Percentiles rank a stretch among this genome's conserved stretches.
phyloP scores from a whole-genome alignment of 805 yeast species.

The Wickerhamomyces queroliae region DNA sequence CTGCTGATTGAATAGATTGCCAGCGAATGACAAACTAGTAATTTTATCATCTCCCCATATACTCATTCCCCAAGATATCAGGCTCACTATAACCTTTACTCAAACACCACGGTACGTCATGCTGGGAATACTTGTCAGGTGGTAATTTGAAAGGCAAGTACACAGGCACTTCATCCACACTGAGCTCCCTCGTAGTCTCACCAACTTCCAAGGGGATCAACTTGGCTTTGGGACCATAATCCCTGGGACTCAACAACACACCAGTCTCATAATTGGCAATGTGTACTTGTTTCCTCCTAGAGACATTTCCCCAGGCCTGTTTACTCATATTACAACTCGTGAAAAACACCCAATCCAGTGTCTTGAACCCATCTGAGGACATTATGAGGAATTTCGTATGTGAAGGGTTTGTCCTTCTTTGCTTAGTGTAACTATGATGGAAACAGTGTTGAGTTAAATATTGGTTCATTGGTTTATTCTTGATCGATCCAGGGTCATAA shows the following conservation, averaged over 20 bases:
- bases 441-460: conserved; percentile 37
- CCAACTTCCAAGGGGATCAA: conserved; percentile 40
- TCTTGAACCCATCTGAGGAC: conserved; percentile 42
- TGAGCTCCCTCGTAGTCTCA: conserved; percentile 20
- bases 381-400: conserved; percentile 68
- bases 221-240: conserved; percentile 13
- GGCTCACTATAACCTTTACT: neutral
- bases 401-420: conserved; percentile 34
- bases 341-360: conserved; percentile 62
- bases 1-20: too few species aligned
- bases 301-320: conserved; percentile 95
- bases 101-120: conserved; percentile 45
- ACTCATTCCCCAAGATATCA: neutral
- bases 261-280: conserved; percentile 51
- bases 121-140: conserved; percentile 29
- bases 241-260: conserved; percentile 33
- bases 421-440: conserved; percentile 23
- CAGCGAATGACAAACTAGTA: too few species aligned
- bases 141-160: conserved; percentile 53
- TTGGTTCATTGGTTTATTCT: conserved; percentile 30
- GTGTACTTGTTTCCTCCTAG: conserved; percentile 2
- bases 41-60: too few species aligned
- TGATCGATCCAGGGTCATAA: conserved; percentile 27
- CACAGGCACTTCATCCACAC: conserved; percentile 21
- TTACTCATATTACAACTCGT: conserved; percentile 73